A percentile compares a stretch with the other conserved stretches of the same genome.
These are phyloP conservation scores for Trichophyton mentagrophytes DNA, from an alignment of 2,329 filamentous ascomycete species.

Conservation along the genomic window DNA sequence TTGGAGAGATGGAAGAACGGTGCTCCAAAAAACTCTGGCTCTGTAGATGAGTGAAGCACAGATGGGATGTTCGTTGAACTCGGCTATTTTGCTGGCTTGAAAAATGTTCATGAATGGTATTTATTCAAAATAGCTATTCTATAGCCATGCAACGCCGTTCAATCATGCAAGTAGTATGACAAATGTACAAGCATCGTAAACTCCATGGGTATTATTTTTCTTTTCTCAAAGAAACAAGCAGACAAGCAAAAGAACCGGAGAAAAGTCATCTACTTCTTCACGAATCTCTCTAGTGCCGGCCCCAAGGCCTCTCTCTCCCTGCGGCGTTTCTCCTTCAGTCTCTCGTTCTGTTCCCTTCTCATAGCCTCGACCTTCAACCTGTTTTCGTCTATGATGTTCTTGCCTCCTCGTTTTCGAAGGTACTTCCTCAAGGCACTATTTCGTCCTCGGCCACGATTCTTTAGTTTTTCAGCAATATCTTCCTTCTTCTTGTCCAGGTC, in stretches of 20 bases:
- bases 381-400: conserved; percentile 95
- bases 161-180: background rate
- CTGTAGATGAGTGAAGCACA: conserved; percentile 10
- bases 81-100: background rate
- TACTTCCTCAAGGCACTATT: conserved; percentile 82
- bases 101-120: background rate
- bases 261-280: conserved; percentile 17
- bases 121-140: background rate
- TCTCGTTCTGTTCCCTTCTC: conserved; percentile 54
- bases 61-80: background rate
- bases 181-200: background rate
- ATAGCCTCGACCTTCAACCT: conserved; percentile 74
- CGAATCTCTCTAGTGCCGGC: conserved; percentile 76
- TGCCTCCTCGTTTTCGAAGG: conserved; percentile 77
- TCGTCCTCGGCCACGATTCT: conserved; percentile 73
- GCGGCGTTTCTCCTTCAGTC: conserved; percentile 53
- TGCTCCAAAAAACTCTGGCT: conserved; percentile 26
- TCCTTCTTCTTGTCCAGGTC: conserved; percentile 62
- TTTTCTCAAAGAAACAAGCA: background rate
- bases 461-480: conserved; percentile 46
- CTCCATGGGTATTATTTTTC: conserved; percentile 10
- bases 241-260: background rate
- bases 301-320: conserved; percentile 64
- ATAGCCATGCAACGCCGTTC: conserved; percentile 1
- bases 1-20: conserved; percentile 34